Evolutionary conservation across 352 stramenopile species (phyloP).

Genomic region (Peronospora farinosa): DNA sequence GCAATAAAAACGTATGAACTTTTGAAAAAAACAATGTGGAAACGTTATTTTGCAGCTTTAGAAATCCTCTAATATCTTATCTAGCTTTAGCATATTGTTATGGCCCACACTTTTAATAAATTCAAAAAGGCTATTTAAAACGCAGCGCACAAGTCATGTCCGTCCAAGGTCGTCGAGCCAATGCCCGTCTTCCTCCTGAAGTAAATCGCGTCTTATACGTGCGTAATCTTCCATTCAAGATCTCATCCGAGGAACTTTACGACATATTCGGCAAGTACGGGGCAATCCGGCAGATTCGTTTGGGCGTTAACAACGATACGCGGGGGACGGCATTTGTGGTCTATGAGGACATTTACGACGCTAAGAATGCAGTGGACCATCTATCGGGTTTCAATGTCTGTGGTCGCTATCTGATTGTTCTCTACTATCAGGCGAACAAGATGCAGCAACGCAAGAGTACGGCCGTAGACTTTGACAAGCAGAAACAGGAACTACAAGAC

Average conservation of each 20-base stretch:
- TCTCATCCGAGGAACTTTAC: slow-evolving; percentile 98
- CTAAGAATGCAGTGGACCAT: slow-evolving; percentile 98
- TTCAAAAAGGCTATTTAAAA: background rate
- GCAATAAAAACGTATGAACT: too few species aligned
- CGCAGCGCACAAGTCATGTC: background rate
- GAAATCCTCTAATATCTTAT: background rate
- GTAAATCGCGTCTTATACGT: slow-evolving; percentile 97
- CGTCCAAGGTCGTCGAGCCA: background rate
- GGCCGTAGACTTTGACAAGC: slow-evolving; percentile 47
- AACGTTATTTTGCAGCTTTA: too few species aligned
- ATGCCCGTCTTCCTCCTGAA: slow-evolving; percentile 90
- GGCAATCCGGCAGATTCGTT: slow-evolving; percentile 95
- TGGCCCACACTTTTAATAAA: background rate
- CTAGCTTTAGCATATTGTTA: background rate
- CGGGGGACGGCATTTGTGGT: slow-evolving; percentile 97
- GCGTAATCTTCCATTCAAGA: slow-evolving; percentile 98
- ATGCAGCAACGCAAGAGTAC: slow-evolving; percentile 51
- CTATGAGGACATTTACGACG: slow-evolving; percentile 99
- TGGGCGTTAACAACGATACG: slow-evolving; percentile 93
- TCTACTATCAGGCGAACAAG: slow-evolving; percentile 96
- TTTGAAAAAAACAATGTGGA: too few species aligned
- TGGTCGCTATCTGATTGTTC: slow-evolving; percentile 96
- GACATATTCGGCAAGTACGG: slow-evolving; percentile 99
- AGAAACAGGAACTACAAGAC: slow-evolving; percentile 74
- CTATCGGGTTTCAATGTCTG: slow-evolving; percentile 99